Conservation (phyloP, 2,329 filamentous ascomycete species). For the Myriangium duriaei region DNA sequence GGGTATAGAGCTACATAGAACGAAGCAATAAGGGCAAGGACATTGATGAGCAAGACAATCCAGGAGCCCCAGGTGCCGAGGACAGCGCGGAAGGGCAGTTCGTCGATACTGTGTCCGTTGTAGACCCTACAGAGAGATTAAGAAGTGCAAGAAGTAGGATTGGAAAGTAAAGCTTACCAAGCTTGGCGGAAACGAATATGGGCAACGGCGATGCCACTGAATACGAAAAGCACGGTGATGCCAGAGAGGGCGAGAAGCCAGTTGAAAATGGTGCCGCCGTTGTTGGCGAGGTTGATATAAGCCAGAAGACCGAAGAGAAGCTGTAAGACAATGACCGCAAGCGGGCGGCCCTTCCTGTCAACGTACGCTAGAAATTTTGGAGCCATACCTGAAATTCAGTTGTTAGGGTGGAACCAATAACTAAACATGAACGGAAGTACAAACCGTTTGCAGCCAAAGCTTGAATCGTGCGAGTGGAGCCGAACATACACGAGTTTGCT, state of each 20-base stretch:
- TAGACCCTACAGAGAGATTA: too few species aligned
- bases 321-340: slow-evolving; percentile 37
- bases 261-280: slow-evolving; percentile 39
- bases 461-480: slow-evolving; percentile 77
- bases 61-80: slow-evolving; percentile 70
- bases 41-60: slow-evolving; percentile 64
- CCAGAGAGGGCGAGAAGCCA: slow-evolving; percentile 62
- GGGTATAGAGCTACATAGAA: slow-evolving; percentile 70
- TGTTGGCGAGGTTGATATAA: slow-evolving; percentile 43
- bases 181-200: slow-evolving; percentile 54
- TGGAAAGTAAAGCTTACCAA: slow-evolving; percentile 38
- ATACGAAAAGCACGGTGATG: slow-evolving; percentile 62
- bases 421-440: background rate
- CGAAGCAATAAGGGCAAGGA: slow-evolving; percentile 65
- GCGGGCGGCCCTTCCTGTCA: slow-evolving; percentile 47
- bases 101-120: slow-evolving; percentile 52
- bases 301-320: slow-evolving; percentile 45
- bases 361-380: slow-evolving; percentile 48
- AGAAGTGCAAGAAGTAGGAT: too few species aligned
- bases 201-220: slow-evolving; percentile 54
- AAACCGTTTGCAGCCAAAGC: slow-evolving; percentile 66
- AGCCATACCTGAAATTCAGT: slow-evolving; percentile 38
- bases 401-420: slow-evolving; percentile 41
- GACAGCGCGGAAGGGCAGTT: slow-evolving; percentile 72
- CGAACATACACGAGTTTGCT: slow-evolving; percentile 84